These are phyloP conservation scores for Musa troglodytarum DNA, from an alignment of 176 grass and related monocot genomes.

Conservation along the genomic window DNA sequence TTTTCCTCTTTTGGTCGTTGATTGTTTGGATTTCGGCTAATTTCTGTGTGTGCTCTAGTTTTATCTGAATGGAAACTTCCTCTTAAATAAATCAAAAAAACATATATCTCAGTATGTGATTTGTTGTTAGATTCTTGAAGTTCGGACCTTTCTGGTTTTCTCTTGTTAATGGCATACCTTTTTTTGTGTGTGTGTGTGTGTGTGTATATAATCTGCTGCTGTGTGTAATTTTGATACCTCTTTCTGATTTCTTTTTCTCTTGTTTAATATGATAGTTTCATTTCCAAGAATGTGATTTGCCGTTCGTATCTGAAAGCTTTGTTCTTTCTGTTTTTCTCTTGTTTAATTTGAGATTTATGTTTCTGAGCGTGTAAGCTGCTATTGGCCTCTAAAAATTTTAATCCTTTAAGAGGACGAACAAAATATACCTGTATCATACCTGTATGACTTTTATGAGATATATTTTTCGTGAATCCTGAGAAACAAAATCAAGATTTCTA, in stretches of 20 bases:
- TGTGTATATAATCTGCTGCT: no score
- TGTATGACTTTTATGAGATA: no score
- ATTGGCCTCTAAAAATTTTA: background rate
- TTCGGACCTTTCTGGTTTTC: background rate
- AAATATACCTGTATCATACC: no score
- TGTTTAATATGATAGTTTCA: background rate
- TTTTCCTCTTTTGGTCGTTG: background rate
- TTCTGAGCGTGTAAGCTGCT: background rate
- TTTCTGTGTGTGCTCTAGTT: no score
- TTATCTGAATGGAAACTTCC: no score
- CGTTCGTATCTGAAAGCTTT: background rate
- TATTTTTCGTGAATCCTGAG: no score
- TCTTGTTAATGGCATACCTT: background rate
- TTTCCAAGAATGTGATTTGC: background rate
- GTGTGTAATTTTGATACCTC: background rate
- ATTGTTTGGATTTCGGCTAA: background rate
- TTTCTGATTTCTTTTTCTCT: background rate
- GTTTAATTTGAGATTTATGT: background rate
- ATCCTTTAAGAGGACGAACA: no score
- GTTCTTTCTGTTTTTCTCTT: background rate
- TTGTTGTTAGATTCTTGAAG: background rate
- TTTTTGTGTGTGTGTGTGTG: no score
- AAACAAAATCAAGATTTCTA: no score
- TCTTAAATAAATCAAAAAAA: no score
- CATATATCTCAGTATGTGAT: background rate